phyloP scores from a whole-genome alignment of 2,329 filamentous ascomycete species.

The Cryphonectria japonica region DNA sequence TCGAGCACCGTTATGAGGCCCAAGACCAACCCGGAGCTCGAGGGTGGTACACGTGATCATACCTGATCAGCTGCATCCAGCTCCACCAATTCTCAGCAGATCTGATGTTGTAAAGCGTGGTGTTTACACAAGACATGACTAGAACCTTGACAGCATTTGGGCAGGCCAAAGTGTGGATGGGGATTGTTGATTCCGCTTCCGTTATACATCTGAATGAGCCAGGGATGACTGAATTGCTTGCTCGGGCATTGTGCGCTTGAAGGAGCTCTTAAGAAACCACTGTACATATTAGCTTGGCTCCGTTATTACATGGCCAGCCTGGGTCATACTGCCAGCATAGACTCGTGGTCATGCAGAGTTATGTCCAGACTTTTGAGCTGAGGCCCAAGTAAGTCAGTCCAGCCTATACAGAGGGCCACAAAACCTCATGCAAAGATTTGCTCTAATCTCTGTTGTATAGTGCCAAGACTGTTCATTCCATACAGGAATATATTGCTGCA shows the following conservation, averaged over 20 bases:
- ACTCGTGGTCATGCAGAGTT: background rate
- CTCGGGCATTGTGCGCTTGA: background rate
- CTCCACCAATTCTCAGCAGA: background rate
- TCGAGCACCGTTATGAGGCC: constrained; percentile 75
- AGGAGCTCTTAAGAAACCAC: background rate
- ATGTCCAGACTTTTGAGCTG: background rate
- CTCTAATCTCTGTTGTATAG: background rate
- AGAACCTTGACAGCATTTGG: background rate
- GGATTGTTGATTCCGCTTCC: background rate
- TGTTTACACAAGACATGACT: background rate
- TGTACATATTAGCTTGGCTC: background rate
- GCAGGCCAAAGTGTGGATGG: background rate
- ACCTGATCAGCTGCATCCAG: constrained; percentile 38
- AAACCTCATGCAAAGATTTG: background rate
- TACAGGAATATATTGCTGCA: background rate
- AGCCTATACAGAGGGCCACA: background rate
- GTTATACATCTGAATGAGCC: background rate
- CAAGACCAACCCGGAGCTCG: constrained; percentile 54
- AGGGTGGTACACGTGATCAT: constrained; percentile 68
- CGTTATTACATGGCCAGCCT: background rate
- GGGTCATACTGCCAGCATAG: background rate
- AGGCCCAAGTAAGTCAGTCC: background rate
- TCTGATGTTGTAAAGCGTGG: background rate
- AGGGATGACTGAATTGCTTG: background rate
- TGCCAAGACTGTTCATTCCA: background rate